phyloP scores from a whole-genome alignment of 2,329 filamentous ascomycete genomes.

The Talaromyces albobiverticillius region DNA sequence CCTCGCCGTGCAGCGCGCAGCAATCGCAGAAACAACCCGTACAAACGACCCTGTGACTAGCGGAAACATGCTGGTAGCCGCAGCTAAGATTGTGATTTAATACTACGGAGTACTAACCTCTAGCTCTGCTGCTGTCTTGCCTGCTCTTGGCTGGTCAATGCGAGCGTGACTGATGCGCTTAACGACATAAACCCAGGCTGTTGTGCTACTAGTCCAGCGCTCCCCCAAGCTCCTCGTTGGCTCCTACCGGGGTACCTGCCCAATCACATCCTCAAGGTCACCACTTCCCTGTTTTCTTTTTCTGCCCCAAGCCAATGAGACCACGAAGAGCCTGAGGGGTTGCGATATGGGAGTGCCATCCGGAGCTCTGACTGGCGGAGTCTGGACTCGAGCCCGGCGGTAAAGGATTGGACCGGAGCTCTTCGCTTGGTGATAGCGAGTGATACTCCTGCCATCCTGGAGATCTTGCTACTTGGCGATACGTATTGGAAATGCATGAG shows the following conservation, averaged over 20 bases:
- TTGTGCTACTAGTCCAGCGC: not conserved
- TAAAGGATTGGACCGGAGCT: slow-evolving; percentile 8
- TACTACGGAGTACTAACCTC: too few relatives aligned
- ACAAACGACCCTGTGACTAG: not conserved
- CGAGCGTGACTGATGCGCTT: too few relatives aligned
- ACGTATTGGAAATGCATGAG: too few relatives aligned
- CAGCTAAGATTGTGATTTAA: not conserved
- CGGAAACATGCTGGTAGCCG: not conserved
- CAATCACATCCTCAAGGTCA: not conserved
- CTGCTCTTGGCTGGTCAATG: too few relatives aligned
- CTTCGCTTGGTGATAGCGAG: slow-evolving; percentile 1
- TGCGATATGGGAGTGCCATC: not conserved
- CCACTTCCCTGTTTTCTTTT: not conserved
- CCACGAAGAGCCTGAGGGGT: not conserved
- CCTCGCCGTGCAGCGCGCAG: too few relatives aligned
- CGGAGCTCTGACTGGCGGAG: slow-evolving; percentile 1
- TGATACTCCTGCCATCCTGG: too few relatives aligned
- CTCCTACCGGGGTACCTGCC: not conserved
- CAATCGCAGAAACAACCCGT: too few relatives aligned
- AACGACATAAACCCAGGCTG: not conserved
- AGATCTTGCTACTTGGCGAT: too few relatives aligned
- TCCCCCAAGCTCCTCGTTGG: not conserved
- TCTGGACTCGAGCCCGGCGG: slow-evolving; percentile 5
- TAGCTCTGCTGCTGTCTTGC: too few relatives aligned
- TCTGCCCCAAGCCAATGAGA: not conserved